Base-by-base conservation (phyloP, 306 rosid genomes). In the Trifolium fragiferum region DNA sequence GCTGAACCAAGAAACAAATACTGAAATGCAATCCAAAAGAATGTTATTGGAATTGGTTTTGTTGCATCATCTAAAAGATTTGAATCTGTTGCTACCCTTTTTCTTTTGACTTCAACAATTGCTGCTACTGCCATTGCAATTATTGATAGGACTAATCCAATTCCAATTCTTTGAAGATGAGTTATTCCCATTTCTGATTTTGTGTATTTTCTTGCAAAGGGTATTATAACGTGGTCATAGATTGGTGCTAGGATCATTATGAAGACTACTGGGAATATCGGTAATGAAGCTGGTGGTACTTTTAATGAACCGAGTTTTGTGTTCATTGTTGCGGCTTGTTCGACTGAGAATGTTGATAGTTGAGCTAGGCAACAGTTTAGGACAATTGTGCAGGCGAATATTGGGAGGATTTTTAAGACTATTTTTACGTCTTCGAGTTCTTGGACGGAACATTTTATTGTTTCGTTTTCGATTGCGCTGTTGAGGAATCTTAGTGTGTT, bases 301-400 rank as follows among this genome's bases (percentile, higher is more conserved):
- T 76, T 84, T 0, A 94, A 23, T 58, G 96, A 87, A 73, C 97
- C 92, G 3, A 94, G 81, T 73, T 87, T 84, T 64, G 96, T 92
- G 90, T 94, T 60, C 97, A 94, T 94, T 1, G 99, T 86, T 3
- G 95, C 90, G 0, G 99, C 97, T 83, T 92, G 97, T 74, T 94
- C 87, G n/a, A 94, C 87, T 1, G 99, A 94, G 82, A 90, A 92
- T 27, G 99, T 94, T 32, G 96, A 88, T 4, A 94, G 92, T 75
- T 94, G 97, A 21, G 99, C 99, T 33, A 94, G 70, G 73, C 99
- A 94, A 68, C 96, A 92, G 44, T 92, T 94, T 51, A 94, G 92
- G 86, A 94, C 92, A 27, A 94, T 79, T 32, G 97, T 94, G 89
- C 93, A 94, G 4, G 61, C 91, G 77, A 94, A 92, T 40, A 92